Conservation (phyloP, 768 basidiomycete species). For the Agaricus subrufescens region DNA sequence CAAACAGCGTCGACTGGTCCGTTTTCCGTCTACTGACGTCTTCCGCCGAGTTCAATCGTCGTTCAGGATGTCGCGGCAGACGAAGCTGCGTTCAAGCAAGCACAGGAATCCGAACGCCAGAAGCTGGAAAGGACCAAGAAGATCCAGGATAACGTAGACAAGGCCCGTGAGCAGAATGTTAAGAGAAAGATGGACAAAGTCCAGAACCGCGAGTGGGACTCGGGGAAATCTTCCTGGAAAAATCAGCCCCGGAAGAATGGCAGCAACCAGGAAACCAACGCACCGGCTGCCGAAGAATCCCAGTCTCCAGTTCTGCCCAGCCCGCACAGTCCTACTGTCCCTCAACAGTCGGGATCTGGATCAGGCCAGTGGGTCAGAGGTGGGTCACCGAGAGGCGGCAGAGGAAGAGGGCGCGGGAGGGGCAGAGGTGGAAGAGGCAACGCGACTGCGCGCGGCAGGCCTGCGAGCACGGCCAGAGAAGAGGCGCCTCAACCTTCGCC, state of each 20-base stretch:
- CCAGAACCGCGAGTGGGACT: conserved; percentile 80
- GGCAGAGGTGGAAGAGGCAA: conserved; percentile 2
- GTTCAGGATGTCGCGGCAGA: conserved; percentile 75
- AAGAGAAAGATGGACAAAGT: conserved; percentile 79
- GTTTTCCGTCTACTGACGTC: conserved; percentile 16
- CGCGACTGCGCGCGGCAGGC: neutral
- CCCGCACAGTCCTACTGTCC: neutral
- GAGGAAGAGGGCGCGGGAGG: conserved; percentile 19
- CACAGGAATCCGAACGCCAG: conserved; percentile 57
- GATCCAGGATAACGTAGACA: conserved; percentile 65
- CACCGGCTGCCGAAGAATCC: neutral
- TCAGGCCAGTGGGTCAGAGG: conserved; percentile 8
- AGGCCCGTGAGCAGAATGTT: conserved; percentile 73
- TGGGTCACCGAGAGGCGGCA: conserved; percentile 8
- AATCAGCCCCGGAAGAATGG: conserved; percentile 1
- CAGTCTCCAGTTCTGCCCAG: neutral
- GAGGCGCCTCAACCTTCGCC: neutral
- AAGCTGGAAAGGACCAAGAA: conserved; percentile 55
- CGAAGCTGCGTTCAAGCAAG: conserved; percentile 72
- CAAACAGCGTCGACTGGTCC: conserved; percentile 60
- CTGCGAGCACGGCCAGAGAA: neutral
- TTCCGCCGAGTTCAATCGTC: neutral
- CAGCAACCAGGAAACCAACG: neutral
- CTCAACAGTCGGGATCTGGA: neutral
- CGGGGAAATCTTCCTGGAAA: conserved; percentile 44